These are phyloP conservation scores for Leersia perrieri DNA, from an alignment of 176 grass and related monocot genomes.

Conservation along the genomic window DNA sequence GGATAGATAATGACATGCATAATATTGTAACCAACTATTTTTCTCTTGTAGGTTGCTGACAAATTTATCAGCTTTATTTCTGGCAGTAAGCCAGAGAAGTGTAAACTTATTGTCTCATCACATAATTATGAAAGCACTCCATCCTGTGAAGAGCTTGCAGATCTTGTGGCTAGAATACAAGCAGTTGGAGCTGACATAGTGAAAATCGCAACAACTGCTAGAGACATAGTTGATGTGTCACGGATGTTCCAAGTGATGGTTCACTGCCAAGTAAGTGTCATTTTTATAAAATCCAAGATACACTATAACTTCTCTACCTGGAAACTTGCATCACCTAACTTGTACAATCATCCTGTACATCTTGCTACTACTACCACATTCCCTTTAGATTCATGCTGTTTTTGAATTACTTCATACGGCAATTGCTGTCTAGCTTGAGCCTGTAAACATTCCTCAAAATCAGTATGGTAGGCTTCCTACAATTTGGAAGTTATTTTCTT, in stretches of 20 bases:
- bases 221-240: conserved; percentile 75
- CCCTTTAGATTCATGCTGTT: neutral
- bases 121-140: conserved; percentile 94
- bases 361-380: neutral
- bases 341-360: neutral
- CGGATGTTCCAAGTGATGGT: conserved; percentile 90
- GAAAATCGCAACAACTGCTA: conserved; percentile 87
- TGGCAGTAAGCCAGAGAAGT: conserved; percentile 77
- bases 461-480: neutral
- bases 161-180: conserved; percentile 91
- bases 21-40: conserved; percentile 19
- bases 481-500: neutral
- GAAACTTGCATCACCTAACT: neutral
- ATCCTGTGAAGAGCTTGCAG: conserved; percentile 70
- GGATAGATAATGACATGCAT: neutral
- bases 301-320: neutral
- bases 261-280: conserved; percentile 80
- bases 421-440: neutral
- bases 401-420: neutral
- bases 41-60: conserved; percentile 64
- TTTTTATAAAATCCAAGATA: neutral
- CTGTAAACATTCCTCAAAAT: neutral
- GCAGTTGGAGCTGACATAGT: conserved; percentile 91
- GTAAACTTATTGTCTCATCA: conserved; percentile 95
- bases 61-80: conserved; percentile 69